Base-by-base conservation (phyloP, 2,329 filamentous ascomycete species). In the Cladophialophora chaetospira region DNA sequence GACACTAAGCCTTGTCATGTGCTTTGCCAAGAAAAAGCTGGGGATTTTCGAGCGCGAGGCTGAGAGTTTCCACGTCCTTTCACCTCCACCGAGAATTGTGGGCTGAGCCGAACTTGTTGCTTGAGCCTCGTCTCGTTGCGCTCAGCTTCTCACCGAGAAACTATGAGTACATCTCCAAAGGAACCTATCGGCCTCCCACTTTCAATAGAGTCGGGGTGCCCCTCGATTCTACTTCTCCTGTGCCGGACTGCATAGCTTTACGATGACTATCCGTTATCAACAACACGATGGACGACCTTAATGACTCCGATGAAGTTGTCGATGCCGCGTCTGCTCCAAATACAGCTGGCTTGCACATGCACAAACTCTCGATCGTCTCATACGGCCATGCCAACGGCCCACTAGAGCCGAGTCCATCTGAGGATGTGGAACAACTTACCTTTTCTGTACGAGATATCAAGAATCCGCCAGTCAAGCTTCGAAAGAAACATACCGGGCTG, bases 401-500 rank as follows among this genome's bases (percentile, higher is more conserved):
- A 1, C 31, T 62, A 25, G 21, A 31, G 15, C 11, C 25, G 31
- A 26, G 2, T 23, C 35, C n/a, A 33, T 15, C 25, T 3, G 40
- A 45, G 5, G 36, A 15, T 17, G 53, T 48, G 5, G 57, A 62
- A 21, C 49, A 50, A 29, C 53, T 62, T 10, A 54, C 38, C n/a
- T 62, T 60, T 33, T 60, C 60, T 5, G 53, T 62, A 6, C 33
- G 53, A 10, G 51, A 55, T 25, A 46, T 62, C n/a, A 28, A 47
- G 4, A 62, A 55, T n/a, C 60, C 60, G n/a, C 53, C 60, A 9
- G 60, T 43, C 23, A 57, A 46, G 43, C 50, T 62, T 11, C 44
- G 57, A 11, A 62, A 53, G 45, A 60, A 52, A n/a, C 58, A 60
- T 19, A 62, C 57, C 2, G 60, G 60, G 10, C 26, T 62, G 1